Evolutionary conservation across 2,329 filamentous ascomycete genomes (phyloP).

Genomic region (Arthroderma uncinatum): DNA sequence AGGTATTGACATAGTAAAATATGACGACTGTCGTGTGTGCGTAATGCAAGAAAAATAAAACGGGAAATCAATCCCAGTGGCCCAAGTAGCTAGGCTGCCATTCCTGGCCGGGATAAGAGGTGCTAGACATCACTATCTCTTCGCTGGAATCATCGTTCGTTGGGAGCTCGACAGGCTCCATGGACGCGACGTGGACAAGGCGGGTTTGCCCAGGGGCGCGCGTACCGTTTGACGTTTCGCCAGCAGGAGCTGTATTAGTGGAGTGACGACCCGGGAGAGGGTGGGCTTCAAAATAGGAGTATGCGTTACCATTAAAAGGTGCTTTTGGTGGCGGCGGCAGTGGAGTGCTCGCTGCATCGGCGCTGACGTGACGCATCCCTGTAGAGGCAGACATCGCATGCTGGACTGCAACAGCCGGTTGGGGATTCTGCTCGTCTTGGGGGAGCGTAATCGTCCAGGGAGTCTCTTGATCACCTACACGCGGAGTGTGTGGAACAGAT

Average conservation of each 20-base stretch:
- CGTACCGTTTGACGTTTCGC: not conserved
- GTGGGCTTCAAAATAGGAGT: not conserved
- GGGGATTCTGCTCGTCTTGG: conserved; percentile 14
- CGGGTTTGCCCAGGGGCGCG: not conserved
- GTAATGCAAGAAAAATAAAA: not conserved
- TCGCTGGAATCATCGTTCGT: conserved; percentile 31
- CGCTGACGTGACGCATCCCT: not conserved
- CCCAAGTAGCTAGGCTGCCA: conserved; percentile 27
- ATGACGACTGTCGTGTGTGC: not conserved
- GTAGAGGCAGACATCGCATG: conserved; percentile 6
- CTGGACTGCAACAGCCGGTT: not conserved
- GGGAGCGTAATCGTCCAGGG: conserved; percentile 29
- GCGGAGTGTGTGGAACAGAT: conserved; percentile 22
- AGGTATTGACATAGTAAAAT: not conserved
- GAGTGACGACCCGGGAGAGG: not conserved
- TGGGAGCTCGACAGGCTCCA: conserved; percentile 26
- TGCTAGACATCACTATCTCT: conserved; percentile 39
- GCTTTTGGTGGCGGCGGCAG: conserved; percentile 8
- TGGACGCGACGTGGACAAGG: not conserved
- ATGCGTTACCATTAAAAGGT: not conserved
- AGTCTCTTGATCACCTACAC: conserved; percentile 27
- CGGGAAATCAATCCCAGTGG: conserved; percentile 10
- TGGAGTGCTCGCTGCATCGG: not conserved
- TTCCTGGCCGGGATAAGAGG: conserved; percentile 40
- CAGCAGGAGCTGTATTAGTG: not conserved